Evolutionary conservation across 306 rosid genomes (phyloP).

Genomic region (Vachellia pachyceras): DNA sequence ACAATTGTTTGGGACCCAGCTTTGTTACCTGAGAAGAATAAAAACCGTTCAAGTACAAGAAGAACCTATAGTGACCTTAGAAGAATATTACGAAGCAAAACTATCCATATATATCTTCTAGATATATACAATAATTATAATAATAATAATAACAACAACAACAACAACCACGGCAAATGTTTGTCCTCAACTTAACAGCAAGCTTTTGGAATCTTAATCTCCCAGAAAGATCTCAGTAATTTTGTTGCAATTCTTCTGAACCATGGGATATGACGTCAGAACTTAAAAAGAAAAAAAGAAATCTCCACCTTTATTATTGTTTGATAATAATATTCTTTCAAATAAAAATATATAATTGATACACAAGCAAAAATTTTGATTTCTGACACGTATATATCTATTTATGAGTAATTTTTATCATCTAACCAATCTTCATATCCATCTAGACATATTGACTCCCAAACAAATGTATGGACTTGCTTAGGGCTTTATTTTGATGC

Average conservation of each 20-base stretch:
- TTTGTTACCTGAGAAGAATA: slow-evolving; percentile 19
- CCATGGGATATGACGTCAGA: slow-evolving; percentile 36
- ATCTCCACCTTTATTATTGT: slow-evolving; percentile 28
- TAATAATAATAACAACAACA: no score
- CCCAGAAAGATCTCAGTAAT: slow-evolving; percentile 26
- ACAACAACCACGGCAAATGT: slow-evolving; percentile 53
- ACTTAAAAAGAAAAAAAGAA: slow-evolving; percentile 10
- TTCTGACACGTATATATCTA: background rate
- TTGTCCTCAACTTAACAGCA: slow-evolving; percentile 51
- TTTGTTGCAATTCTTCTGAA: slow-evolving; percentile 35
- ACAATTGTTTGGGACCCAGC: slow-evolving; percentile 56
- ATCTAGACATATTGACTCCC: no score
- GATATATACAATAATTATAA: background rate
- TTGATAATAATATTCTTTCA: background rate
- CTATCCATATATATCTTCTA: slow-evolving; percentile 4
- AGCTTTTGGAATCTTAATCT: slow-evolving; percentile 48
- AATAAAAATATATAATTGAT: background rate
- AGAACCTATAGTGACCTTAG: slow-evolving; percentile 38
- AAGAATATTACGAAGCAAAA: slow-evolving; percentile 37
- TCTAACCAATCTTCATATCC: no score
- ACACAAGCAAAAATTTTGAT: background rate
- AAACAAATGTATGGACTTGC: no score
- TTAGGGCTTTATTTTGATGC: no score
- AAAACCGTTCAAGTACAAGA: slow-evolving; percentile 45
- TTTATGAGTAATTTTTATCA: no score